Evolutionary conservation across 305 asterid genomes (phyloP), one percentile per base, ranked within the genome.

Genomic region (Fraxinus angustifolia): DNA sequence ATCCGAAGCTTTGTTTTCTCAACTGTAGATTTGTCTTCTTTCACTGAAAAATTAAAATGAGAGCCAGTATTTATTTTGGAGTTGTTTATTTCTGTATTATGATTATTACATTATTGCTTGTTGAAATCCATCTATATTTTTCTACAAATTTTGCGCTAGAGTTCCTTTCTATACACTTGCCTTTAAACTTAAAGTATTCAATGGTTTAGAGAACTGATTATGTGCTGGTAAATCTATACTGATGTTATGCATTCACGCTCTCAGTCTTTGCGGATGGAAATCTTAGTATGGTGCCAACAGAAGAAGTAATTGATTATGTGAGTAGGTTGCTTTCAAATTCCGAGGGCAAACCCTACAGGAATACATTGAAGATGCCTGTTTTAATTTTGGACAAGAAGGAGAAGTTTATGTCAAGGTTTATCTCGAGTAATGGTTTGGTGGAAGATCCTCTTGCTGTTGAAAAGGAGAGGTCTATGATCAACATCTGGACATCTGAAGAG

Each of bases 361-460:
- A 72, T 86, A 84, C 88, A 78, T 62, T 94, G 80, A 91, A 89
- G 87, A 94, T 96, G 99, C 99, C 99, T 4, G 91, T 97, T 80
- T 74, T 96, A 79, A 89, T 94, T 83, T 86, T 96, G 91, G 98
- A 94, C 86, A 90, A 86, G 87, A 83, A 82, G 91, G 97, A 87
- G 78, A 84, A 81, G 85, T 80, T 80, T 33, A 84, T 75, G 84
- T 85, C 97, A 23, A 89, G 94, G 91, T 94, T 96, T 84, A 86
- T 94, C 77, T 86, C 97, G 62, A 88, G 85, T 78, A 94, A 96
- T 84, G 94, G 93, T 78, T 84, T 94, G 87, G 97, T 96, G 84
- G 98, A 91, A 82, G 97, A 96, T 88, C 98, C 99, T 42, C 81
- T 86, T 77, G 88, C 92, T 84, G 89, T 82, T 72, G 99, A 96